phyloP scores from a whole-genome alignment of 1,139 yeast genomes.

The Magnusiomyces ingens region DNA sequence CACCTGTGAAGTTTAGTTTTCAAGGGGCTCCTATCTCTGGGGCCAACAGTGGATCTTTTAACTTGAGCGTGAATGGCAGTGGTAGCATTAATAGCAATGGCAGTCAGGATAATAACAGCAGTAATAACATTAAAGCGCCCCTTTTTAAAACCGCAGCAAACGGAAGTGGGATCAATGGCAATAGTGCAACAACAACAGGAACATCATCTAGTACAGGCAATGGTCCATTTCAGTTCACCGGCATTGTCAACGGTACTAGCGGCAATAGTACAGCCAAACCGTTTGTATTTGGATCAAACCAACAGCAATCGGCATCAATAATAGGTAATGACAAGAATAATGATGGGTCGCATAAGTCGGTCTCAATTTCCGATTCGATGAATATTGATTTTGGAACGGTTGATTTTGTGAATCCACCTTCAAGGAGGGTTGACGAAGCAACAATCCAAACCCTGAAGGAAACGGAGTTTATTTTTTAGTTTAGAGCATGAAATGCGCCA shows the following conservation, averaged over 20 bases:
- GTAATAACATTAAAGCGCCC: neutral
- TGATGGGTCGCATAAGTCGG: neutral
- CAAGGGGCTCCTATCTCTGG: too few species aligned
- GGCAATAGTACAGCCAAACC: neutral
- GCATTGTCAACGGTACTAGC: neutral
- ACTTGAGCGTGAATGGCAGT: too few species aligned
- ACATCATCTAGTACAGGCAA: neutral
- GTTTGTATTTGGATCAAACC: neutral
- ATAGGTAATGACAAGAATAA: neutral
- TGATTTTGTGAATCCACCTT: neutral
- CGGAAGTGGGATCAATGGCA: too few species aligned
- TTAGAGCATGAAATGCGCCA: neutral
- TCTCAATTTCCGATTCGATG: neutral
- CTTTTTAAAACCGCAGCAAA: neutral
- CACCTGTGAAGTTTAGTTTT: too few species aligned
- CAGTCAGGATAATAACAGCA: neutral
- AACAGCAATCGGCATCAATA: neutral
- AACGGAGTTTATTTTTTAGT: slow-evolving; percentile 2
- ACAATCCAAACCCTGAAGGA: neutral
- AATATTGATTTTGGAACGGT: neutral
- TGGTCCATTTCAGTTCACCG: neutral
- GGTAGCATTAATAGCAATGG: neutral
- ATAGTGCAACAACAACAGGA: neutral
- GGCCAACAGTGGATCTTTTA: too few species aligned
- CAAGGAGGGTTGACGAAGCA: neutral